These are phyloP conservation scores for barley (Hordeum vulgare) DNA, from an alignment of 176 grass and related monocot genomes.

Conservation along the genomic window DNA sequence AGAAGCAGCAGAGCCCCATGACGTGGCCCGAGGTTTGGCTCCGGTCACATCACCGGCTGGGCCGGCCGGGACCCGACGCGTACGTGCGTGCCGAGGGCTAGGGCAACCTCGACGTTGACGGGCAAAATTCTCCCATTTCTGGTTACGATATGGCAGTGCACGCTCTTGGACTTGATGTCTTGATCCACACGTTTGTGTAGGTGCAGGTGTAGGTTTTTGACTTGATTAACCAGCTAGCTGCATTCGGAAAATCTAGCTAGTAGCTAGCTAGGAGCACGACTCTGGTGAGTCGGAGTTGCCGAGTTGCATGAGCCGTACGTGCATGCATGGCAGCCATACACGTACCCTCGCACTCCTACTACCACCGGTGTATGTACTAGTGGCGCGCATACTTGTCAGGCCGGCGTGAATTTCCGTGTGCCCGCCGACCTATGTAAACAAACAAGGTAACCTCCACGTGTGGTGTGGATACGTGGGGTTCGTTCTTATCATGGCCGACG, in stretches of 20 bases:
- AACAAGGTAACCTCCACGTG: neutral
- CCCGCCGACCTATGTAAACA: neutral
- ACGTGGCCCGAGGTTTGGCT: constrained; percentile 27
- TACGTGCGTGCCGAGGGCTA: neutral
- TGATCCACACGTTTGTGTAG: neutral
- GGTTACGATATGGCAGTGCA: neutral
- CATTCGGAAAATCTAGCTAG: neutral
- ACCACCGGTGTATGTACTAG: neutral
- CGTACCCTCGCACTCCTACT: neutral
- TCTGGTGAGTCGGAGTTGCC: too few relatives aligned
- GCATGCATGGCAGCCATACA: neutral
- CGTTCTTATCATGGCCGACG: neutral
- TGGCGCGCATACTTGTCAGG: neutral
- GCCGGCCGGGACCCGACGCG: neutral
- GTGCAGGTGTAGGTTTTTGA: neutral
- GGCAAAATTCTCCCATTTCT: neutral
- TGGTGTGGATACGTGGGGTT: neutral
- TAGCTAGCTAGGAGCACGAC: too few relatives aligned
- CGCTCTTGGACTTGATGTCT: neutral
- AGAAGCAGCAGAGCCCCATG: neutral
- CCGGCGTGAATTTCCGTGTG: neutral
- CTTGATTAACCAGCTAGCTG: neutral
- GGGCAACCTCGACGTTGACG: neutral
- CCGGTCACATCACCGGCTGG: constrained; percentile 12
- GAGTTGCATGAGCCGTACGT: neutral